Percentiles rank a stretch among this genome's conserved stretches.
These are phyloP conservation scores for Salicornia ramosissima DNA, from an alignment of 148 eudicot species.

Conservation along the genomic window DNA sequence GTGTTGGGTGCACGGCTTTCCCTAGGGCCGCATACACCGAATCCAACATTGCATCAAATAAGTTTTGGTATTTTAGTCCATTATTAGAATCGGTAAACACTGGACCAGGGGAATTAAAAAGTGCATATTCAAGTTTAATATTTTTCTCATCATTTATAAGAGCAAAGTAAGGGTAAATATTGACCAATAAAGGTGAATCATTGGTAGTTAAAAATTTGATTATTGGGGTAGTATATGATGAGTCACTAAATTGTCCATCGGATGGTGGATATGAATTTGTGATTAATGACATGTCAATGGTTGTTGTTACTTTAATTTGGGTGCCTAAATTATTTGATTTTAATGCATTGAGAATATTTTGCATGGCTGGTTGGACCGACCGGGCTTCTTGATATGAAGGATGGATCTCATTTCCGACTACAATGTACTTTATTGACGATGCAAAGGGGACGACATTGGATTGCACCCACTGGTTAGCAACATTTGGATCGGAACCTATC, in stretches of 20 bases:
- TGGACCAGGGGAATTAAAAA: conserved; percentile 28
- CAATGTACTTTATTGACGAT: conserved; percentile 32
- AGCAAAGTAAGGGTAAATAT: conserved; percentile 31
- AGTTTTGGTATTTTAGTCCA: conserved; percentile 26
- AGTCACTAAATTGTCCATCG: conserved; percentile 5
- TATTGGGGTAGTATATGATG: conserved; percentile 21
- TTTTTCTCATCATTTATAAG: not conserved
- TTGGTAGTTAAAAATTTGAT: conserved; percentile 18
- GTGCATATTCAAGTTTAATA: conserved; percentile 26
- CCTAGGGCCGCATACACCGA: conserved; percentile 25
- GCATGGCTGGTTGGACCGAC: conserved; percentile 35
- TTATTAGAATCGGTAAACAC: conserved; percentile 19
- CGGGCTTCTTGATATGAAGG: conserved; percentile 16
- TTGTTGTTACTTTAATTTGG: conserved; percentile 31
- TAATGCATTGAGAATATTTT: conserved; percentile 30
- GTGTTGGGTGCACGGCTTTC: not conserved
- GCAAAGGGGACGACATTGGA: conserved; percentile 26
- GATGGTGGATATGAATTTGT: conserved; percentile 27
- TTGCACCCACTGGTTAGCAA: conserved; percentile 31
- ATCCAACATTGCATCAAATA: conserved; percentile 37
- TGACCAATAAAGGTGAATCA: conserved; percentile 27
- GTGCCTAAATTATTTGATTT: conserved; percentile 7
- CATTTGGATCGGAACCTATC: conserved; percentile 9
- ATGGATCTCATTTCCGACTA: conserved; percentile 36
- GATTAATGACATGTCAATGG: conserved; percentile 16